Base-by-base conservation (phyloP, 352 stramenopile genomes). In the Pythium utonaiense region DNA sequence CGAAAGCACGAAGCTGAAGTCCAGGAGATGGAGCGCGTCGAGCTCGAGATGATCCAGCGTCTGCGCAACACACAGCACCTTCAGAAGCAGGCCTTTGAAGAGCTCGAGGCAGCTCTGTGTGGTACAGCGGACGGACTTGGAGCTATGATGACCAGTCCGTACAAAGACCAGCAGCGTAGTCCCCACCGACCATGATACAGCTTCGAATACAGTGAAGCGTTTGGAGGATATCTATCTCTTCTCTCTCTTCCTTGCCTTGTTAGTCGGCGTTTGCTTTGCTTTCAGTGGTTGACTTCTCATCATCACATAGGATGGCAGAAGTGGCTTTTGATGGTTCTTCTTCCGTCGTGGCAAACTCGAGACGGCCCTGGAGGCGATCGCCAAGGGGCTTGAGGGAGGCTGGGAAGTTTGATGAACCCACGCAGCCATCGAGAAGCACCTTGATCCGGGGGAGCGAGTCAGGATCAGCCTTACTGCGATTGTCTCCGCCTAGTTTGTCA, bases 51-150 rank as follows among this genome's bases (percentile, higher is more conserved):
- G 33, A 95, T 93, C 55, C 78, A 93, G 51, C 69, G 83, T 5
- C 71, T 93, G 31, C 80, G 83, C 57, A 91, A 89, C 67, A 95
- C 83, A 30, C 83, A 95, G 66, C 81, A 93, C 48, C 42, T 95
- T 27, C 85, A 95, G 60, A 91, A 92, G 56, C 79, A 94, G 55
- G 85, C 83, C 0, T 92, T 92, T 41, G 80, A 94, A 49, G 83
- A 94, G 52, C 78, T 94, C 22, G 85, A 94, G 71, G 77, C 79
- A 19, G 85, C 83, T 1, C 69, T 94, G 28, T 87, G 67, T 16
- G 81, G 79, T 44, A 53, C 60, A 4, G 53, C 51, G 1, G 51
- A 59, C 25, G 62, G 57, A 1, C 27, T 30, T 12, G 28, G 59
- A 60, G 69, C 6, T 22, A 62, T 17, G 34, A 62, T 50, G 44